Percentiles rank a stretch among this genome's conserved stretches.
Evolutionary conservation across 306 rosid genomes (phyloP).

Genomic region (Trifolium pratense): DNA sequence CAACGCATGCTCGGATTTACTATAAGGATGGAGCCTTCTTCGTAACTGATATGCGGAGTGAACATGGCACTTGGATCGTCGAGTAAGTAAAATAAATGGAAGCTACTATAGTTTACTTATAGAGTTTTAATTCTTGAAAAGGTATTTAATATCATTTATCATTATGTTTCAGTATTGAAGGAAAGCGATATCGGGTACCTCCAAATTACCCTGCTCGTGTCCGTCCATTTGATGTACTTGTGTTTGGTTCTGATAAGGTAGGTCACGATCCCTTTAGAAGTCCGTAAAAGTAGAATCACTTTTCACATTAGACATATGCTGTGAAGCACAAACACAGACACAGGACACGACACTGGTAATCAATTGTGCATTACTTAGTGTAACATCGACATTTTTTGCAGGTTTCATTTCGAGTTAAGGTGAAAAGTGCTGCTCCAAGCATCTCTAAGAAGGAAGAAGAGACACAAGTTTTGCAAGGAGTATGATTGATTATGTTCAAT

Average conservation of each 20-base stretch:
- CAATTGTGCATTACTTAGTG: constrained; percentile 7
- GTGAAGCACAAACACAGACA: neutral
- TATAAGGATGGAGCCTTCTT: constrained; percentile 86
- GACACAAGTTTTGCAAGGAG: constrained; percentile 45
- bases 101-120: neutral
- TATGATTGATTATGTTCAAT: constrained; percentile 29
- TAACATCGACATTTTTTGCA: constrained; percentile 45
- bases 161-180: constrained; percentile 65
- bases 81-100: constrained; percentile 65
- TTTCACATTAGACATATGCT: constrained; percentile 3
- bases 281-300: constrained; percentile 3
- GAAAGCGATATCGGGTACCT: constrained; percentile 60
- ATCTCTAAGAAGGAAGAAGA: constrained; percentile 44
- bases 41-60: constrained; percentile 75
- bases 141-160: neutral
- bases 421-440: constrained; percentile 48
- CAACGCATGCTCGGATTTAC: constrained; percentile 70
- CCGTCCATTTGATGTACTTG: constrained; percentile 66
- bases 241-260: constrained; percentile 88
- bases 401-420: constrained; percentile 80
- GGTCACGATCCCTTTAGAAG: constrained; percentile 47
- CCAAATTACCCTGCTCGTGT: constrained; percentile 74
- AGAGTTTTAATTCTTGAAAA: neutral
- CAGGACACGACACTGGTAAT: neutral
- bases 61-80: constrained; percentile 82